Evolutionary conservation across 345 rosid species (phyloP).

Genomic region (Salix dunnii): DNA sequence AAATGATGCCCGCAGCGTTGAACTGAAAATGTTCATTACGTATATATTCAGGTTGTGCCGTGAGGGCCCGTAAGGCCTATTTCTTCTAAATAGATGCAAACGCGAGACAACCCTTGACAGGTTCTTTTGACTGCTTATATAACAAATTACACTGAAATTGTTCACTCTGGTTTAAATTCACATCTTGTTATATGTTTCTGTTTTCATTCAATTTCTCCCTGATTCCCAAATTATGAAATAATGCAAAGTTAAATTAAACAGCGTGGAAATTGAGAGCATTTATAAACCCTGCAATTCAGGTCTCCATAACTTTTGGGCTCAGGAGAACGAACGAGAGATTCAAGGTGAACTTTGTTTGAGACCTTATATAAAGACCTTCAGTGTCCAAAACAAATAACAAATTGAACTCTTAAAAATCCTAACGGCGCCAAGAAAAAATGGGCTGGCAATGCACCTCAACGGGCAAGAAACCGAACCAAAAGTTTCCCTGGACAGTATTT

Average conservation of each 20-base stretch:
- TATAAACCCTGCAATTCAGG: constrained; percentile 44
- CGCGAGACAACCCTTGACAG: too few species aligned
- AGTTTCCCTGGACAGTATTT: not conserved
- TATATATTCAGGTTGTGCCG: not conserved
- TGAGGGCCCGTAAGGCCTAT: not conserved
- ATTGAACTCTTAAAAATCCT: not conserved
- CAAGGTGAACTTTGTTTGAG: constrained; percentile 33
- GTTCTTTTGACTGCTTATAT: too few species aligned
- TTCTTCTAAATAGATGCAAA: not conserved
- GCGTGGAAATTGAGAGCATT: constrained; percentile 1
- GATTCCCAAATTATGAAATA: not conserved
- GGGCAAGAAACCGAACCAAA: not conserved
- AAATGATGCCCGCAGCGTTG: too few species aligned
- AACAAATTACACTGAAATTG: too few species aligned
- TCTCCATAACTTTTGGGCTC: constrained; percentile 44
- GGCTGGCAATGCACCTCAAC: not conserved
- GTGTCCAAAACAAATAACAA: not conserved
- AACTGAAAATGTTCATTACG: not conserved
- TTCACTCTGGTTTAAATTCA: too few species aligned
- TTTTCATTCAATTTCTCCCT: too few species aligned
- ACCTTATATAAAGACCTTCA: constrained; percentile 15
- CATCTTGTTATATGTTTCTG: not conserved
- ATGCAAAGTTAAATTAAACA: not conserved
- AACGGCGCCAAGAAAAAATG: too few species aligned
- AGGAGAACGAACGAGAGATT: constrained; percentile 50